Evolutionary conservation across 2,329 filamentous ascomycete species (phyloP).

Genomic region (Aspergillus udagawae): DNA sequence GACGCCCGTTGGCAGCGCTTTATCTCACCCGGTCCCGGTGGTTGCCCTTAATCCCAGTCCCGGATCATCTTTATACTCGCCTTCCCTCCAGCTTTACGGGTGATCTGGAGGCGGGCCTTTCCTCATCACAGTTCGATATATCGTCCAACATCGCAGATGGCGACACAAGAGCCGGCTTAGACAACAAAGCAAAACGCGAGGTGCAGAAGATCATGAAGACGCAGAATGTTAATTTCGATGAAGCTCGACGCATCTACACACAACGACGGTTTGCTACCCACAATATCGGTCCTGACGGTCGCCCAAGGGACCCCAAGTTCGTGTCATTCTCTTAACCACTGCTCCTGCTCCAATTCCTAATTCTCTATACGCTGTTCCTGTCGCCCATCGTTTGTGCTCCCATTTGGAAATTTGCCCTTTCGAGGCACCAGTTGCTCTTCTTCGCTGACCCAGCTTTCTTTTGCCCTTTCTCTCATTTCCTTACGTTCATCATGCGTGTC

Average conservation of each 20-base stretch:
- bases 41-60: conserved; percentile 65
- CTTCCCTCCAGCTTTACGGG: conserved; percentile 73
- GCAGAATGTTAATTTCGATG: conserved; percentile 78
- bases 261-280: conserved; percentile 82
- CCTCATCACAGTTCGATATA: conserved; percentile 79
- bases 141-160: conserved; percentile 72
- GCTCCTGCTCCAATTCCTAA: conserved; percentile 1
- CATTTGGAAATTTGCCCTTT: neutral
- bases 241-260: conserved; percentile 81
- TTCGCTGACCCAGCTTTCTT: neutral
- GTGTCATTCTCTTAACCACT: conserved; percentile 74
- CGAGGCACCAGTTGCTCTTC: neutral
- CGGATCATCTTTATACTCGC: conserved; percentile 68
- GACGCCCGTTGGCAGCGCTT: conserved; percentile 49
- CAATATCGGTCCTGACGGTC: conserved; percentile 81
- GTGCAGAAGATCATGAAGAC: conserved; percentile 89
- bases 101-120: conserved; percentile 85
- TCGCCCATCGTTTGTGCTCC: neutral
- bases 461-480: neutral
- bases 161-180: conserved; percentile 75
- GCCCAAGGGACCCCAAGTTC: conserved; percentile 89
- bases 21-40: conserved; percentile 78
- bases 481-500: neutral
- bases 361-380: neutral
- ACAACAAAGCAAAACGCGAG: conserved; percentile 74